phyloP scores from a whole-genome alignment of 164 flowering plant genomes.

The Platanus orientalis region DNA sequence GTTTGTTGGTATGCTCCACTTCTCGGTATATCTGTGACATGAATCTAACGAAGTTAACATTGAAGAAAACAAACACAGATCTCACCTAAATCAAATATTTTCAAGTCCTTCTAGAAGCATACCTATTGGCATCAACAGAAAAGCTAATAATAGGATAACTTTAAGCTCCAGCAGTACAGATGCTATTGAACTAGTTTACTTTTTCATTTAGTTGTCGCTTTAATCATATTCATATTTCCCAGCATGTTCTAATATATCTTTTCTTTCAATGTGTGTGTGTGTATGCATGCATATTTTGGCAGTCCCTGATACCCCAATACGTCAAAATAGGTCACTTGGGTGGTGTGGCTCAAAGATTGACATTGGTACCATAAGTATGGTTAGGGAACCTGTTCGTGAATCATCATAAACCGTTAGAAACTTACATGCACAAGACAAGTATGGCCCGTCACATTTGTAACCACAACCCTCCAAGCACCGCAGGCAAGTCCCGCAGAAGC shows the following conservation, averaged over 20 bases:
- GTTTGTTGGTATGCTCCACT: conserved; percentile 55
- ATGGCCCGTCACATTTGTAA: conserved; percentile 90
- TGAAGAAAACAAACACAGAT: neutral
- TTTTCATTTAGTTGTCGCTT: too few species aligned
- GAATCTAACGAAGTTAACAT: conserved; percentile 5
- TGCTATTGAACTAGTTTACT: neutral
- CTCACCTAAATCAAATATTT: neutral
- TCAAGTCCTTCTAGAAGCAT: too few species aligned
- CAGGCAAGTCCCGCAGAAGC: conserved; percentile 63
- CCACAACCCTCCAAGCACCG: conserved; percentile 93
- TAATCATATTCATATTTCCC: too few species aligned
- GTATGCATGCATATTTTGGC: too few species aligned
- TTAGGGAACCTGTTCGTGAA: too few species aligned
- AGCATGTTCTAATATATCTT: too few species aligned
- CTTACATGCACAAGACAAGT: conserved; percentile 95
- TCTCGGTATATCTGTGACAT: conserved; percentile 76
- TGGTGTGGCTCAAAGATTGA: too few species aligned
- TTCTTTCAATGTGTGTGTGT: too few species aligned
- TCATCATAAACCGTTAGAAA: conserved; percentile 1
- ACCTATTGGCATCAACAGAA: neutral
- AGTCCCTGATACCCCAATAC: too few species aligned
- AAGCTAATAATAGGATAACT: neutral
- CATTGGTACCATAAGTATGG: too few species aligned
- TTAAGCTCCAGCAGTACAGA: neutral
- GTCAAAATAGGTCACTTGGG: too few species aligned